Base-by-base conservation (phyloP, 2,329 filamentous ascomycete genomes). In the Penicillium crustosum region DNA sequence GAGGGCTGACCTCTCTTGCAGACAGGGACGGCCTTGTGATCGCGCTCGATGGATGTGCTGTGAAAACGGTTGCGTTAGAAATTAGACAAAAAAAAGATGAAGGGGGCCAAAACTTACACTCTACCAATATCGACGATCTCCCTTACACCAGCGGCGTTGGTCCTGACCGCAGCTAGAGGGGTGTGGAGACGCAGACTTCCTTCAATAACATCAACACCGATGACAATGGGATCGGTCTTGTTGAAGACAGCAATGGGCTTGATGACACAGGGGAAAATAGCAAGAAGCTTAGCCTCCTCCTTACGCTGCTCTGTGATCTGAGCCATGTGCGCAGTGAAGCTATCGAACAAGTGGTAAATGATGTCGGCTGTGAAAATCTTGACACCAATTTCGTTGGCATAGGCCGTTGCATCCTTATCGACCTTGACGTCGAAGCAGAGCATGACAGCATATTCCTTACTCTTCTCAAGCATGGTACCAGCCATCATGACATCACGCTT, bases 341-440 rank as follows among this genome's bases (percentile, higher is more conserved):
- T 83, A 77, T 99, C 95, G 75, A 99, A 99, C 57, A 99, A 82
- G 76, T 99, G 94, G 78, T 99, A 99, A 72, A 99, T 99, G 69
- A 99, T 99, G 76, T 99, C 93, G 3, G 95, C 94, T 3, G 91
- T 96, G 81, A 99, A 99, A 69, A 99, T 90, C 82, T 96, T 97
- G 79, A 99, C 90, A 51, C 92, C 92, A 61, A 96, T 87, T 57
- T 97, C 92, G 19, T 97, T 91, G 12, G 94, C 94, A 69, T 97
- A 96, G 10, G 85, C 83, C 65, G 89, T 87, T 0, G 94, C 94
- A 73, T 99, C 94, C 77, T 96, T 97, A 79, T 99, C 94, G 17
- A 99, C 91, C 81, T 97, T 97, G 78, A 99, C 94, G 75, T 99
- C 95, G 83, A 99, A 99, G 76, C 94, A 97, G 50, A 99, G 87